Evolutionary conservation across 768 basidiomycete genomes (phyloP), one percentile per base, ranked within the genome.

Genomic region (Tubosaeta sp.): DNA sequence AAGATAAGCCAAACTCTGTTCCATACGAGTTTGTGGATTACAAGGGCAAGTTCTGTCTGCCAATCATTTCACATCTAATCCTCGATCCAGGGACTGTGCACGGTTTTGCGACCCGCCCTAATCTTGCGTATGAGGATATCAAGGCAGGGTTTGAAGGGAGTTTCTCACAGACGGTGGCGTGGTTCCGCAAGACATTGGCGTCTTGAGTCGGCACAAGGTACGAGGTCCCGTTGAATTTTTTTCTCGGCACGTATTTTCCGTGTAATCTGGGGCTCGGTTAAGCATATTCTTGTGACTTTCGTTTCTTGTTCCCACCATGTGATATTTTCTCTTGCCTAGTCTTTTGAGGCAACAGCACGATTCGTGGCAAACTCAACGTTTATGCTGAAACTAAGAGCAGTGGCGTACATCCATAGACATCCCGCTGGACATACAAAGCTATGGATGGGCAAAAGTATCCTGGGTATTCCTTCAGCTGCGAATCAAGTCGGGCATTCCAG

Each of bases 101-200:
- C 49, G 76, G 80, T 25, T 81, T 81, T 25, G 77, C 77, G 3
- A 65, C 69, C 27, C 71, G 78, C 13, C 79, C 78, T 4, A 74
- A 77, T 51, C 63, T 79, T 33, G 59, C 54, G 6, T 65, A 73
- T 12, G 70, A 73, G 1, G 74, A 74, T 27, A 70, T 78, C 44
- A 72, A 73, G 55, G 71, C 69, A 42, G 76, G 67, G 3, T 81
- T 72, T 52, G 73, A 81, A 47, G 67, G 71, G 14, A 70, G 75
- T 10, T 65, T 77, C 38, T 64, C 71, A n/a, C 73, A 77, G 50
- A 69, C 70, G 1, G 64, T 72, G 8, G 64, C 60, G 14, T 80
- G 74, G 74, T 73, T 78, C 53, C 52, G 68, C 50, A 75, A 72
- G 54, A 75, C 76, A 1, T 57, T 59, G 39, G 27, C 16, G 12